Evolutionary conservation across 805 yeast species (phyloP).

Genomic region (Candida vartiovaarae): DNA sequence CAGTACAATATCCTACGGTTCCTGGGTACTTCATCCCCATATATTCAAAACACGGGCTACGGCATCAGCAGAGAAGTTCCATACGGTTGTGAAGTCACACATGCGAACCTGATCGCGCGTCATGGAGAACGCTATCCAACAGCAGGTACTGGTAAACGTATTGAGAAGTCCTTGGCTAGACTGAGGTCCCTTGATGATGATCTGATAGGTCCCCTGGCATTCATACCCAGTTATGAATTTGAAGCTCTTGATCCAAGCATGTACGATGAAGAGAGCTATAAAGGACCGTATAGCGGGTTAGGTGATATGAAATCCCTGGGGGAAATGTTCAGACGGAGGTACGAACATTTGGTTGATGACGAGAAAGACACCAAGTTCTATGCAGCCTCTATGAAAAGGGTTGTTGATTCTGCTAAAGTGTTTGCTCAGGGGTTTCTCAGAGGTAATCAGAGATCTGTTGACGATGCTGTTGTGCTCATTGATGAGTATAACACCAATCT

Average conservation of each 20-base stretch:
- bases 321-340: constrained; percentile 37
- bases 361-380: constrained; percentile 41
- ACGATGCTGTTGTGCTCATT: constrained; percentile 33
- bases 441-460: constrained; percentile 28
- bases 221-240: constrained; percentile 36
- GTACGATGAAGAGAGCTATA: constrained; percentile 45
- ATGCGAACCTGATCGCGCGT: constrained; percentile 52
- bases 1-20: constrained; percentile 29
- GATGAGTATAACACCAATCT: constrained; percentile 35
- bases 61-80: constrained; percentile 40
- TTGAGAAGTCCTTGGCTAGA: constrained; percentile 14
- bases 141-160: constrained; percentile 10
- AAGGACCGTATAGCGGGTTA: constrained; percentile 48
- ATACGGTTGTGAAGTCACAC: constrained; percentile 42
- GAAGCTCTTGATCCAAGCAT: constrained; percentile 31
- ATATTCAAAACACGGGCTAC: constrained; percentile 41
- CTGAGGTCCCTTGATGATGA: constrained; percentile 31
- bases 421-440: constrained; percentile 50
- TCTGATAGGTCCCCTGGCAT: constrained; percentile 14
- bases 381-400: constrained; percentile 47
- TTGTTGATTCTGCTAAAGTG: constrained; percentile 44
- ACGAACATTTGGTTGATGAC: constrained; percentile 34
- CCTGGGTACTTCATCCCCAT: constrained; percentile 54
- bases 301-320: constrained; percentile 45
- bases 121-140: constrained; percentile 55